Evolutionary conservation across 805 yeast species (phyloP), one percentile per base, ranked within the genome.

Genomic region (Metschnikowia noctiluminum): DNA sequence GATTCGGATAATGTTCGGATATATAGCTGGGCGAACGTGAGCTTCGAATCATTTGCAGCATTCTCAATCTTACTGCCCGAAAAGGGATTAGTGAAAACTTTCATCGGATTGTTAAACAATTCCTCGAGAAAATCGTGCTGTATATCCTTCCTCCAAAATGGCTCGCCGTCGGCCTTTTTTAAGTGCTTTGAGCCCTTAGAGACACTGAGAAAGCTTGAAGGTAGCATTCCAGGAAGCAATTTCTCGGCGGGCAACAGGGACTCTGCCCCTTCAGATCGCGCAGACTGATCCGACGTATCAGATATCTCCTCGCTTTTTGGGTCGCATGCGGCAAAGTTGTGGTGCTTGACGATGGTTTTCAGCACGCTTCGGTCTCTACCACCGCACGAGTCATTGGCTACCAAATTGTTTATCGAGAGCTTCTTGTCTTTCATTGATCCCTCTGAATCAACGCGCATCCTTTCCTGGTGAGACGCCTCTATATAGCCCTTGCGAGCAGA

Each of bases 151-250:
- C 98, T 76, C 86, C 94, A 87, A 50, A 91, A 82, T 16, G 96
- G 96, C 59, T 87, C 95, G 6, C 98, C 97, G 61, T 92, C 98
- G 15, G 82, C 76, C 62, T 91, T 92, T 66, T 92, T 92, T 57
- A 92, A 65, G 64, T 85, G 90, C 40, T 87, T 71, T 28, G 73
- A 67, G 5, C 76, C 67, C 40, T 58, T 63, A 28, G 37, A 59
- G 14, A 46, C 30, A 28, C 50, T n/a, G n/a, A 51, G 51, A 44
- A 53, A 53, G 28, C 49, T 26, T n/a, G 52, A 16, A 9, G 54
- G 57, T 15, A 53, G 48, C 16, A 10, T 28, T 26, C 50, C 50
- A 9, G 42, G 8, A 21, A 46, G 40, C 28, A 41, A 15, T 6
- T 38, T 27, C 2, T 21, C 36, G 7, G 38, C 48, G 6, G 48